Conservation (phyloP, 2,329 filamentous ascomycete species). For the Paecilomyces sp. region DNA sequence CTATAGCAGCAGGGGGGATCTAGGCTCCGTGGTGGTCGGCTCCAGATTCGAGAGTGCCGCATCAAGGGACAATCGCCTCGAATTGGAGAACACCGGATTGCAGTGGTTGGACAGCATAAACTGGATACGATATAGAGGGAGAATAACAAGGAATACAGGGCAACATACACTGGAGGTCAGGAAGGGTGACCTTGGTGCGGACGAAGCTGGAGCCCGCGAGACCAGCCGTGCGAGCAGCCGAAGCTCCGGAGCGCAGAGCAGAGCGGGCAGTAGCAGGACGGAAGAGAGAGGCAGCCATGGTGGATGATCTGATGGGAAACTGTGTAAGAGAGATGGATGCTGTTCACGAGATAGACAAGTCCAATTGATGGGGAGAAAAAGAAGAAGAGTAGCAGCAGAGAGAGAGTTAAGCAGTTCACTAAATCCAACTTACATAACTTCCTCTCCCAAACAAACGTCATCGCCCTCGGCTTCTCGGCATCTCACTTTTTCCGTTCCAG, state of each 20-base stretch:
- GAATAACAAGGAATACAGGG: not conserved
- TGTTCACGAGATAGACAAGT: not conserved
- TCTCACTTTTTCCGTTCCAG: constrained; percentile 2
- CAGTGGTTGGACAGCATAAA: not conserved
- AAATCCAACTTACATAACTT: not conserved
- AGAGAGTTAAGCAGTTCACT: not conserved
- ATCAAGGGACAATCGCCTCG: not conserved
- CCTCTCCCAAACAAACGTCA: constrained; percentile 7
- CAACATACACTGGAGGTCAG: constrained; percentile 69
- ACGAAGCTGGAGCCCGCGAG: constrained; percentile 69
- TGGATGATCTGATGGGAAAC: constrained; percentile 4
- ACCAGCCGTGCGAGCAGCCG: constrained; percentile 45
- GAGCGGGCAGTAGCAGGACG: constrained; percentile 64
- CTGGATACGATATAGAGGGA: not conserved
- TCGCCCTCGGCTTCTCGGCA: constrained; percentile 1
- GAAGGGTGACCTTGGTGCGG: constrained; percentile 85
- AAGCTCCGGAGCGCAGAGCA: constrained; percentile 61
- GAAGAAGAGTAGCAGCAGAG: not conserved
- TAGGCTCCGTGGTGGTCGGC: not conserved
- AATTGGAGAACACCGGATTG: not conserved
- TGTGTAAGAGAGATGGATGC: not conserved
- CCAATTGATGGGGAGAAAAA: constrained; percentile 1
- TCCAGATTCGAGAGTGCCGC: not conserved
- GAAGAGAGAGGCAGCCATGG: constrained; percentile 71
- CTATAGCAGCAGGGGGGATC: not conserved